Evolutionary conservation across 345 rosid genomes (phyloP), one percentile per base, ranked within the genome.

Genomic region (Nephelium lappaceum): DNA sequence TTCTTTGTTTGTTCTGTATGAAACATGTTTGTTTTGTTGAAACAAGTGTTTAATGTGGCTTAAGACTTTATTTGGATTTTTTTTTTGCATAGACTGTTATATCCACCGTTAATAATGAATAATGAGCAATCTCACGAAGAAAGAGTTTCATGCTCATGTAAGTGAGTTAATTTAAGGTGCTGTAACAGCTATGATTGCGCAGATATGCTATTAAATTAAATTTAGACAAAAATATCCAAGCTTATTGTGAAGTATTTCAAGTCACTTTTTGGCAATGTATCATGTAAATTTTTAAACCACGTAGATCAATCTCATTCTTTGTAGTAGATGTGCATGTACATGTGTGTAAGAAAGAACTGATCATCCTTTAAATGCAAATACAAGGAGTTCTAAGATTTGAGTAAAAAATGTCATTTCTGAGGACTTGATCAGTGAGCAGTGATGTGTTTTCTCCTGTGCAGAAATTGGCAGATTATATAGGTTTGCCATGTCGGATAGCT

Each of bases 401-500:
- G 23, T n/a, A 65, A 79, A 21, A 24, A 15, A 8, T 2, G 6
- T 23, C 19, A 16, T 31, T 69, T 15, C 16, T 12, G 3, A 42
- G n/a, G 21, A 45, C 49, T 66, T 61, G 60, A 71, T 45, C 16
- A 60, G 71, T 70, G 66, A 84, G 41, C 24, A 67, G 42, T 41
- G 62, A 19, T 75, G 10, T 74, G 19, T 75, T 45, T 78, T 83
- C 62, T 45, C 27, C 57, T 73, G 0, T 88, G 86, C 95, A 95
- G 99, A 95, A 92, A 88, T 86, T 95, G 92, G 99, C 99, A 27
- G 99, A 95, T 78, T 85, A 73, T 81, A 89, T 95, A 74, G 99
- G 99, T 61, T 88, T 95, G 85, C 99, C 99, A 19, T 95, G 99
- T 82, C 92, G 99, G 85, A 95, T 95, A 70, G 99, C 99, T 84